Conservation (phyloP, 2,329 filamentous ascomycete genomes). For the Hypoxylon sp. region DNA sequence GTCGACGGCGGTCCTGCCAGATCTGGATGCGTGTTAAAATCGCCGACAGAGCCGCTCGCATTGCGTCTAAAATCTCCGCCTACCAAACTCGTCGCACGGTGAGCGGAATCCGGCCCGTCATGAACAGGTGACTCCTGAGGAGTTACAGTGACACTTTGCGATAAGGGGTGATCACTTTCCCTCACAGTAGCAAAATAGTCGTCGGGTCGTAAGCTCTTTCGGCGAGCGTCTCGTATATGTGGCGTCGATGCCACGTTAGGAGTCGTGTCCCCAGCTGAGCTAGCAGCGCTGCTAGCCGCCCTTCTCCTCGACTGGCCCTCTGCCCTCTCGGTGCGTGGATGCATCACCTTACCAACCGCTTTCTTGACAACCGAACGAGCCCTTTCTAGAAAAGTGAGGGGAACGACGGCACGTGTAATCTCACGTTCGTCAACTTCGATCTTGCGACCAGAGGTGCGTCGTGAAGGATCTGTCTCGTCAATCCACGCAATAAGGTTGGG, state of each 20-base stretch:
- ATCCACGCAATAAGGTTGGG: slow-evolving; percentile 84
- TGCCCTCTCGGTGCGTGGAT: slow-evolving; percentile 70
- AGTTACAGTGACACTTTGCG: slow-evolving; percentile 80
- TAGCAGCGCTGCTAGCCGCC: slow-evolving; percentile 74
- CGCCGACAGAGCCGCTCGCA: slow-evolving; percentile 54
- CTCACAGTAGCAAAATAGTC: slow-evolving; percentile 66
- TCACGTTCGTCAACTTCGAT: slow-evolving; percentile 95
- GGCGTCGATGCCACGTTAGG: slow-evolving; percentile 61
- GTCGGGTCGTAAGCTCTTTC: slow-evolving; percentile 69
- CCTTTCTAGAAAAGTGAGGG: slow-evolving; percentile 87
- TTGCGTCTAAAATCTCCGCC: slow-evolving; percentile 55
- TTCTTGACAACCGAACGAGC: slow-evolving; percentile 84
- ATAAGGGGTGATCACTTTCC: slow-evolving; percentile 77
- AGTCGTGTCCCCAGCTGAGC: slow-evolving; percentile 72
- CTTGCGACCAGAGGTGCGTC: slow-evolving; percentile 82
- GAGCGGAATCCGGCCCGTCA: slow-evolving; percentile 53
- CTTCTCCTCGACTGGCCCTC: slow-evolving; percentile 69
- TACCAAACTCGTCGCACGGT: slow-evolving; percentile 59
- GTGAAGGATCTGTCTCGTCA: slow-evolving; percentile 91
- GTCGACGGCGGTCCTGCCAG: slow-evolving; percentile 52
- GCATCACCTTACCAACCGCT: slow-evolving; percentile 74
- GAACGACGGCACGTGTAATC: slow-evolving; percentile 90
- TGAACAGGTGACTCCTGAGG: slow-evolving; percentile 66
- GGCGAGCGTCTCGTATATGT: slow-evolving; percentile 66
- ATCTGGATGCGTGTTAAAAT: slow-evolving; percentile 58